phyloP scores from a whole-genome alignment of 2,329 filamentous ascomycete species.

The Xylaria sp. region DNA sequence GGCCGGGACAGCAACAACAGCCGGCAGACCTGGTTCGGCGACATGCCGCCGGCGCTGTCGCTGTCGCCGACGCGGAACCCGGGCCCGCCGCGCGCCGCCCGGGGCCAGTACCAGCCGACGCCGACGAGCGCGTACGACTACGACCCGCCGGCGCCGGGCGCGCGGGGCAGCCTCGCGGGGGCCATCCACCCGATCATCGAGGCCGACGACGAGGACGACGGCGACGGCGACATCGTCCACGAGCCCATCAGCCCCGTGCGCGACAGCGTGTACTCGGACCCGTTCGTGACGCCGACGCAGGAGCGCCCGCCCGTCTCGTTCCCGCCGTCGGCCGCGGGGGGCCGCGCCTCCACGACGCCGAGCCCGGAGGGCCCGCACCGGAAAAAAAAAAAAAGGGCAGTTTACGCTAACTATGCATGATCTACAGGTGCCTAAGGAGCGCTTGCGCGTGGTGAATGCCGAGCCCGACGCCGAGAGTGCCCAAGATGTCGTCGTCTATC shows the following conservation, averaged over 20 bases:
- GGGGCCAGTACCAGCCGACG: conserved; percentile 43
- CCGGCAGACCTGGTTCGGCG: conserved; percentile 33
- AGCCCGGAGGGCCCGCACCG: conserved; percentile 44
- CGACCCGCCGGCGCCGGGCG: conserved; percentile 22
- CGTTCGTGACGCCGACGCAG: conserved; percentile 51
- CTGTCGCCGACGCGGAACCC: conserved; percentile 34
- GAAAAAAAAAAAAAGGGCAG: no score
- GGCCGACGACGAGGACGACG: conserved; percentile 54
- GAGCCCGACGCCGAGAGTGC: conserved; percentile 55
- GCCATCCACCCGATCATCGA: conserved; percentile 63
- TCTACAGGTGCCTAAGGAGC: conserved; percentile 87
- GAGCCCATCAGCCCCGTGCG: conserved; percentile 29
- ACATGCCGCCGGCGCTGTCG: conserved; percentile 19
- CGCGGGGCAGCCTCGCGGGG: conserved; percentile 39
- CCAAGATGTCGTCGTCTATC: conserved; percentile 46
- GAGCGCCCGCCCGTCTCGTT: conserved; percentile 29
- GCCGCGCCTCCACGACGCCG: conserved; percentile 42
- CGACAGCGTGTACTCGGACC: conserved; percentile 44
- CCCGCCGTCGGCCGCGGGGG: conserved; percentile 37
- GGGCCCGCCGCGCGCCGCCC: conserved; percentile 33
- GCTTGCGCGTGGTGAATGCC: conserved; percentile 86
- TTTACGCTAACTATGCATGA: no score
- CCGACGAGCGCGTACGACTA: conserved; percentile 37
- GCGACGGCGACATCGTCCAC: conserved; percentile 41
- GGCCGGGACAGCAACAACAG: conserved; percentile 30